A percentile compares a stretch with the other conserved stretches of the same genome.
Conservation (phyloP, 345 rosid genomes). For the Linum tenue region DNA sequence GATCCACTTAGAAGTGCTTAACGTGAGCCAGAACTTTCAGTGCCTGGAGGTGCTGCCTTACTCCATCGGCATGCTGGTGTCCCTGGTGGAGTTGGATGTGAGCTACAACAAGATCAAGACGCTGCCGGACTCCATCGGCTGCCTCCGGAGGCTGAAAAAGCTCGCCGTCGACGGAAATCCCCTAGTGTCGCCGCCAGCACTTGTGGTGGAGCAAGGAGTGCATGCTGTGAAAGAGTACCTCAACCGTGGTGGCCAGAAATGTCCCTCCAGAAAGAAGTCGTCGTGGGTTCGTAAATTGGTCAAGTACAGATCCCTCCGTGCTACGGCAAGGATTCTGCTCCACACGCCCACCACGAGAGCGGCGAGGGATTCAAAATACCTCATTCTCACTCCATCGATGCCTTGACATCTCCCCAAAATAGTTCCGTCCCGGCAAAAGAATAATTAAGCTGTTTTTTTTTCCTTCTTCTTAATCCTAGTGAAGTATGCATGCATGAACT, state of each 20-base stretch:
- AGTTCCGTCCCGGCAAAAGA: too few species aligned
- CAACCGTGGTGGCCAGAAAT: slow-evolving; percentile 23
- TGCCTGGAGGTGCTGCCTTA: slow-evolving; percentile 46
- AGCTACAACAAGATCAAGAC: slow-evolving; percentile 63
- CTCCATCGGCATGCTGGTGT: slow-evolving; percentile 59
- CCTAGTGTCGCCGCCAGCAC: slow-evolving; percentile 55
- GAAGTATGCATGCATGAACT: too few species aligned
- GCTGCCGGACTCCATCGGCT: slow-evolving; percentile 70
- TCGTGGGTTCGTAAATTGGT: slow-evolving; percentile 65
- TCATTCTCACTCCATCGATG: slow-evolving; percentile 39
- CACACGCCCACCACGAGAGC: slow-evolving; percentile 19
- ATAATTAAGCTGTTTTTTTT: too few species aligned
- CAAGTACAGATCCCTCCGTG: slow-evolving; percentile 48
- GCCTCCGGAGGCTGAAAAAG: slow-evolving; percentile 57
- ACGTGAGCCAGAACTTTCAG: slow-evolving; percentile 81
- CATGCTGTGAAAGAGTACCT: slow-evolving; percentile 54
- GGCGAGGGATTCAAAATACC: slow-evolving; percentile 42
- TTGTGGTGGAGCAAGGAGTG: slow-evolving; percentile 57
- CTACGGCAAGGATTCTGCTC: slow-evolving; percentile 16
- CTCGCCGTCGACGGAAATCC: slow-evolving; percentile 79
- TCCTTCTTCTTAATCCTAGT: too few species aligned
- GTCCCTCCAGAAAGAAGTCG: slow-evolving; percentile 38
- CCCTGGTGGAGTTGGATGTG: slow-evolving; percentile 64
- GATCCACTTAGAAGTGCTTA: slow-evolving; percentile 57
- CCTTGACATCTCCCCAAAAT: slow-evolving; percentile 38